A percentile compares a stretch with the other conserved stretches of the same genome.
Conservation (phyloP, 2,329 filamentous ascomycete species). For the Fusarium cicatricum region DNA sequence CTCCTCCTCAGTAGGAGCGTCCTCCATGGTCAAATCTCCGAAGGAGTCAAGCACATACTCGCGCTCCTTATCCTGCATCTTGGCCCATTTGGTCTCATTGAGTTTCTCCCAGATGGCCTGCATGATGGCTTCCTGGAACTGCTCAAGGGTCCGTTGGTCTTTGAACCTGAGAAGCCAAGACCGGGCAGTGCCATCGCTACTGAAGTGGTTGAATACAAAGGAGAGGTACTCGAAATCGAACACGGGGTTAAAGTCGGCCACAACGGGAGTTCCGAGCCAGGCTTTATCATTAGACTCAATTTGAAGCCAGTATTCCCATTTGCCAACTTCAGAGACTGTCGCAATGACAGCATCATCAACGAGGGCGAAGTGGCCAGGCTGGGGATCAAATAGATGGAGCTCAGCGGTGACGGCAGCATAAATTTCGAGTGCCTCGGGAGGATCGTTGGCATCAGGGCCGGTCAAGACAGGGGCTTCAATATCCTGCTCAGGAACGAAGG, state of each 20-base stretch:
- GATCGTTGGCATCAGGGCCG: constrained; percentile 42
- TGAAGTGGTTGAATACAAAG: constrained; percentile 98
- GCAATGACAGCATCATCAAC: constrained; percentile 80
- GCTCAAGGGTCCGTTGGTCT: constrained; percentile 80
- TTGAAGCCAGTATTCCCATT: constrained; percentile 97
- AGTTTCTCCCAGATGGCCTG: constrained; percentile 96
- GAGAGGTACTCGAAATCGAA: constrained; percentile 99
- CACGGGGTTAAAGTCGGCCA: constrained; percentile 94
- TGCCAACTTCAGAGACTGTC: constrained; percentile 83
- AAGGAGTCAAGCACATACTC: constrained; percentile 97
- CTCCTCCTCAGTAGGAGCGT: constrained; percentile 61
- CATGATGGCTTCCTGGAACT: constrained; percentile 93
- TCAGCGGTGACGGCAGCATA: constrained; percentile 81
- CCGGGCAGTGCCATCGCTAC: constrained; percentile 85
- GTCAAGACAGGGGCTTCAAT: constrained; percentile 41
- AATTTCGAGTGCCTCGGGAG: constrained; percentile 75
- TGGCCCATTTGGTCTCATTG: constrained; percentile 93
- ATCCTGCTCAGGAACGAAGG: constrained; percentile 44
- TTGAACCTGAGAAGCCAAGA: constrained; percentile 96
- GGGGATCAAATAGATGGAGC: constrained; percentile 92
- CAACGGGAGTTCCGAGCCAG: constrained; percentile 86
- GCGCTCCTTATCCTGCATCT: constrained; percentile 88
- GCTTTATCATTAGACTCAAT: constrained; percentile 78
- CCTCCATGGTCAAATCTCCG: constrained; percentile 92
- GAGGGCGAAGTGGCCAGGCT: constrained; percentile 82